A percentile compares a stretch with the other conserved stretches of the same genome.
These are phyloP conservation scores for Picocystis sp. DNA, from an alignment of 163 green algal genomes.

Conservation along the genomic window DNA sequence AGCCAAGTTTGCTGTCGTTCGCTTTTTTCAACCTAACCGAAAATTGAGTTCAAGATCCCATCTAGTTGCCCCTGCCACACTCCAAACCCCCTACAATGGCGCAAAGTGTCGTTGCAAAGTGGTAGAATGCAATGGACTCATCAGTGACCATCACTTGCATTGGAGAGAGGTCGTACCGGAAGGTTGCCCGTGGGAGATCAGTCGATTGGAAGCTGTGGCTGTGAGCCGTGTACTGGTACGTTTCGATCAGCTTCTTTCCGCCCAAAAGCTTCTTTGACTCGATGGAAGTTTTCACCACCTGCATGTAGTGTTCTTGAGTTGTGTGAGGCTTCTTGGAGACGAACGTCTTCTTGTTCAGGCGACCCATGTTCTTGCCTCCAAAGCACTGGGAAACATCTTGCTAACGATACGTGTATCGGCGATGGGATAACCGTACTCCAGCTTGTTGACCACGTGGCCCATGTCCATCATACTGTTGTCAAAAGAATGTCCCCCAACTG, in stretches of 20 bases:
- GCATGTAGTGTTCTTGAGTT: constrained; percentile 79
- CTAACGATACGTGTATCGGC: not conserved
- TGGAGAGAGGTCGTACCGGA: constrained; percentile 70
- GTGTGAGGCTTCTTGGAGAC: constrained; percentile 31
- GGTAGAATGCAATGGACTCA: constrained; percentile 44
- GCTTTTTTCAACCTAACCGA: too few species aligned
- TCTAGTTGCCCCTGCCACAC: constrained; percentile 29
- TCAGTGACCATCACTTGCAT: constrained; percentile 71
- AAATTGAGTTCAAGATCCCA: not conserved
- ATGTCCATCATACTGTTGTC: constrained; percentile 76
- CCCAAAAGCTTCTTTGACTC: constrained; percentile 21
- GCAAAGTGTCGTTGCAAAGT: constrained; percentile 86
- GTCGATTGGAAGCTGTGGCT: constrained; percentile 50
- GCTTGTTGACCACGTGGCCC: constrained; percentile 53
- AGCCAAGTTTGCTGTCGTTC: too few species aligned
- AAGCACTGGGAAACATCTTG: not conserved
- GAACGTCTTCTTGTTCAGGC: constrained; percentile 37
- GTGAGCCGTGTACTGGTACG: constrained; percentile 85
- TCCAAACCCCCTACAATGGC: constrained; percentile 94
- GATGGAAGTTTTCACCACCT: constrained; percentile 71
- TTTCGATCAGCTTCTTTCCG: constrained; percentile 33
- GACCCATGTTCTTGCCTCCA: constrained; percentile 24
- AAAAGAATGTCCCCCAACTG: constrained; percentile 57
- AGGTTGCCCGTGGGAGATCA: constrained; percentile 50
- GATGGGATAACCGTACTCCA: constrained; percentile 33